Evolutionary conservation across 306 rosid species (phyloP), one percentile per base, ranked within the genome.

Genomic region (Gastrolobium villosum): DNA sequence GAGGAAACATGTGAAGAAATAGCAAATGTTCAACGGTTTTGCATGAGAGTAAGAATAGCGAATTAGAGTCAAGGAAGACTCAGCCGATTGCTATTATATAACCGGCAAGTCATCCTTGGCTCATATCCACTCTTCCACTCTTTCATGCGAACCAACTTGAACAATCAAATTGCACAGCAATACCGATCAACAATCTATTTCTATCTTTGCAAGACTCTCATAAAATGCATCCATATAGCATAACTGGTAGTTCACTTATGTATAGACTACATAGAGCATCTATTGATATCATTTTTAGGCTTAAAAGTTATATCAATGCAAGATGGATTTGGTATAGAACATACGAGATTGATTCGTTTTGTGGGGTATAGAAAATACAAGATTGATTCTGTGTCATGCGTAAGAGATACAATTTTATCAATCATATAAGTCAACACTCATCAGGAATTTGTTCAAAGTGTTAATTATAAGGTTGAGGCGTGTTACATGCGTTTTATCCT

Each of bases 41-140:
- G 59, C 70, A 65, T 65, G 32, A 7, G 37, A 66, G 56, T 39
- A 32, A 66, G 50, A 55, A 41, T 11, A 55, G 82, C 0, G 41
- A 43, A 44, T 15, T 44, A 41, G 71, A 69, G 5, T 44, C 70
- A 68, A 44, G 43, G 0, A 69, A 1, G 82, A 78, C 76, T 55
- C 41, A 3, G 10, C 67, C 57, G 34, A n/a, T 0, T 30, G 54
- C 2, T 32, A 7, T n/a, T 13, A 5, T 0, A 32, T 32, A 43
- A 20, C 82, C 82, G 70, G 53, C 76, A 68, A 78, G 78, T 52
- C 78, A 79, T 79, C 66, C 83, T 72, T 72, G 73, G 67, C 83
- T 62, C 83, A 79, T 14, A 79, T 39, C 9, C 28, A 14, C 66
- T 31, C 5, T 10, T 45, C 7, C 49, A 63, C 59, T 55, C 31